Evolutionary conservation across 768 basidiomycete genomes (phyloP).

Genomic region (Boletus tomentosulus): DNA sequence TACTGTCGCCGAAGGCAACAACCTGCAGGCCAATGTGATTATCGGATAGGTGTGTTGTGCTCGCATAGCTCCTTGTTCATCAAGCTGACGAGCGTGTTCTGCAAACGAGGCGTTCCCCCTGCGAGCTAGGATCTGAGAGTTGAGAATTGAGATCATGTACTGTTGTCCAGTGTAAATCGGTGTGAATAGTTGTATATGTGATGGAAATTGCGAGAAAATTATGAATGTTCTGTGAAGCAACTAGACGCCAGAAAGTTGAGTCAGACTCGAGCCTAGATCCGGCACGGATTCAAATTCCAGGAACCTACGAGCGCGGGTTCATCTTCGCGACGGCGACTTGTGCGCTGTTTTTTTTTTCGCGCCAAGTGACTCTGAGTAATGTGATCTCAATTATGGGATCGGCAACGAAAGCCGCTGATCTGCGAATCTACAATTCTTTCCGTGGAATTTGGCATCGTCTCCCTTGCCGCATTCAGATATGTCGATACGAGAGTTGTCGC

Average conservation of each 20-base stretch:
- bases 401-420: slow-evolving; percentile 4
- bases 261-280: slow-evolving; percentile 6
- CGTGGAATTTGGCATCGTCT: slow-evolving; percentile 1
- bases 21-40: slow-evolving; percentile 5
- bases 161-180: neutral
- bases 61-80: neutral
- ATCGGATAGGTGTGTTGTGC: slow-evolving; percentile 1
- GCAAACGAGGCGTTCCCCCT: neutral
- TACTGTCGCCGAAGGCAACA: slow-evolving; percentile 5
- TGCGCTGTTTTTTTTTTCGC: neutral
- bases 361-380: neutral
- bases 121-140: neutral
- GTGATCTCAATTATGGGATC: slow-evolving; percentile 6
- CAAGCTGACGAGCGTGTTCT: neutral
- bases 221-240: no score
- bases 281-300: no score
- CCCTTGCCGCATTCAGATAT: neutral
- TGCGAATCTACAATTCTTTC: slow-evolving; percentile 1
- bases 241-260: slow-evolving; percentile 8
- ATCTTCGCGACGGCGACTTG: slow-evolving; percentile 13
- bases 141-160: no score
- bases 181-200: neutral
- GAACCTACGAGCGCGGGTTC: no score
- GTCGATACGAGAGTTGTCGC: neutral
- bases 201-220: no score